Evolutionary conservation across 2,329 filamentous ascomycete species (phyloP), one percentile per base, ranked within the genome.

Genomic region (Fusarium sp.): DNA sequence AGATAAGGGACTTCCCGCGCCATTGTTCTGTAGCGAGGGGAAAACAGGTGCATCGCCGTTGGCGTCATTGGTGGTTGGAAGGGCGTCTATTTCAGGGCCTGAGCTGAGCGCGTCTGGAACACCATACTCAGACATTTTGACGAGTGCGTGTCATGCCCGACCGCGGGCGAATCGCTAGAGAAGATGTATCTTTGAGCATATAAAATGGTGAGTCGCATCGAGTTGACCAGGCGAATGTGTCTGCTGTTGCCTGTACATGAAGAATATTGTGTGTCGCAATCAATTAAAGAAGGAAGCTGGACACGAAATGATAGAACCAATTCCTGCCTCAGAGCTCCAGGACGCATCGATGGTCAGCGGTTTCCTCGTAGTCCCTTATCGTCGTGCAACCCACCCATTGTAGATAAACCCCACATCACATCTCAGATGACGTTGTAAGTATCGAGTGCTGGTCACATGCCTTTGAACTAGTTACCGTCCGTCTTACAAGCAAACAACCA

Each of bases 21-120:
- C 81, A 64, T 83, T 81, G 58, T 83, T 81, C 50, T 81, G 82
- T 12, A 83, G 77, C 19, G 80, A 72, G 8, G 82, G 81, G 42
- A 83, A 84, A 28, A 77, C 78, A 5, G 80, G 80, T 53, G 74
- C 73, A 50, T 76, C 69, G 37, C 68, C 75, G 44, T 69, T 74
- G 47, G 71, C 50, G 38, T 70, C 72, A 54, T 60, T 59, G 28
- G 66, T 67, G 18, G 66, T 37, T 30, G 75, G 77, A n/a, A 70
- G 42, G 16, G 50, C 63, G 32, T 73, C 53, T 65, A 70, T 64
- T 33, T 69, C 61, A 18, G 69, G 56, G 35, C 42, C 72, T 72
- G 74, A 57, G 40, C 71, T 77, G 42, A 75, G 49, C 46, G 64
- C 58, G 64, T 78, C 77, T 28, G 77, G 69, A 38, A 67, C 69